Evolutionary conservation across 2,329 filamentous ascomycete genomes (phyloP), one percentile per base, ranked within the genome.

Genomic region (Claviceps africana): DNA sequence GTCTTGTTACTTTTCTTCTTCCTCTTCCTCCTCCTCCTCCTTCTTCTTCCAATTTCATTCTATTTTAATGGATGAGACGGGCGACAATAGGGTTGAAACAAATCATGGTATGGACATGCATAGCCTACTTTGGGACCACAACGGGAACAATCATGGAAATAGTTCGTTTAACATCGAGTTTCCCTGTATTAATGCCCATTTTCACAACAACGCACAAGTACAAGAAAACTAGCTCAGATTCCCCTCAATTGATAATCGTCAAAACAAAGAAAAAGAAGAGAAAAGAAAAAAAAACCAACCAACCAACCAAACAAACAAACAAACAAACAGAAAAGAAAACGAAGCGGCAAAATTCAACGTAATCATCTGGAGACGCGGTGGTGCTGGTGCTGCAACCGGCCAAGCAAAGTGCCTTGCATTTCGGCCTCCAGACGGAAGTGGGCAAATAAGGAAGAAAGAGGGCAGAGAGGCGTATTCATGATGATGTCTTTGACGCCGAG

Each of bases 141-240:
- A n/a, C 15, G n/a, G 17, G 15, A 37, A 37, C 17, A n/a, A n/a
- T 5, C 25, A 44, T 21, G 13, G 7, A 25, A 17, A 11, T 28
- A 6, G 15, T 28, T 30, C 9, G 39, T n/a, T 30, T 4, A 28
- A 30, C 25, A 30, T 30, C 30, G 52, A 47, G 40, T 49, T 46
- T 53, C 46, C 47, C 39, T 56, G 47, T 56, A 57, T 59, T 57
- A 56, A 57, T 55, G 54, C 55, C 54, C 51, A 47, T 55, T 52
- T n/a, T 55, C 55, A 52, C 53, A 54, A 54, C 48, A 45, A 17
- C 21, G 30, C 35, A 51, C 44, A 48, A 44, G 42, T 31, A 51
- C 45, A 39, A 54, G 55, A 53, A 51, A 25, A 25, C 25, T 46
- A 53, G 49, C 46, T 31, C 44, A 47, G 51, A 50, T 50, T 48